Conservation (phyloP, 2,329 filamentous ascomycete genomes). For the Talaromyces albobiverticillius region DNA sequence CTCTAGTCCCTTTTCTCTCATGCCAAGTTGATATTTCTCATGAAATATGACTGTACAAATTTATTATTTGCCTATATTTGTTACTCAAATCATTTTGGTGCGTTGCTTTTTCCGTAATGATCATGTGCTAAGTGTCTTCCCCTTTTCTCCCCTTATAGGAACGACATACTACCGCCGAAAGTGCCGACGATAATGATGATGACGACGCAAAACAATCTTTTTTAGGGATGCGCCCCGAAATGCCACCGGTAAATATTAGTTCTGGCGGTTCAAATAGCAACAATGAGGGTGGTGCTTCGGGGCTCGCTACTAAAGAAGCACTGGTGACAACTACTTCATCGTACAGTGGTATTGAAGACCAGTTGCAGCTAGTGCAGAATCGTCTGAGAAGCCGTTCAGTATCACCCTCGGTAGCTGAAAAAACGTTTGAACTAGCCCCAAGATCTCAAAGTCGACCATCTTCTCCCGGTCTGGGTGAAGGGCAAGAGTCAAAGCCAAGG, state of each 20-base stretch:
- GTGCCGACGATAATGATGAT: constrained; percentile 36
- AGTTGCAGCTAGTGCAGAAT: constrained; percentile 22
- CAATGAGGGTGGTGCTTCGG: constrained; percentile 43
- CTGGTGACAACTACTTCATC: background rate
- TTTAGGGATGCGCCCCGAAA: constrained; percentile 64
- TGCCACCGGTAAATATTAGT: constrained; percentile 43
- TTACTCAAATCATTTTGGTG: constrained; percentile 14
- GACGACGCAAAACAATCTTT: constrained; percentile 53
- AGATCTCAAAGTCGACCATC: constrained; percentile 34
- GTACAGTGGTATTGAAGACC: constrained; percentile 14
- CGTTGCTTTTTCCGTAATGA: constrained; percentile 22
- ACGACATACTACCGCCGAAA: constrained; percentile 29
- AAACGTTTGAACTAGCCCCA: constrained; percentile 24
- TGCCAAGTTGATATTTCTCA: constrained; percentile 8
- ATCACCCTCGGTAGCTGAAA: constrained; percentile 30
- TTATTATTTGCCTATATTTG: constrained; percentile 10
- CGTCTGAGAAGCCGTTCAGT: constrained; percentile 32
- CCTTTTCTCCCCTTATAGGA: constrained; percentile 33
- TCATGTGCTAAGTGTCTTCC: constrained; percentile 30
- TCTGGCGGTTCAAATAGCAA: constrained; percentile 7
- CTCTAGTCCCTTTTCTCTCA: constrained; percentile 23
- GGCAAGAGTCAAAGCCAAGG: constrained; percentile 21
- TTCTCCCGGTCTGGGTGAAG: constrained; percentile 26
- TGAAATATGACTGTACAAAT: constrained; percentile 14
- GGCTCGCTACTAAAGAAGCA: constrained; percentile 23